Conservation (phyloP, 306 rosid species). For the Oemleria cerasiformis region DNA sequence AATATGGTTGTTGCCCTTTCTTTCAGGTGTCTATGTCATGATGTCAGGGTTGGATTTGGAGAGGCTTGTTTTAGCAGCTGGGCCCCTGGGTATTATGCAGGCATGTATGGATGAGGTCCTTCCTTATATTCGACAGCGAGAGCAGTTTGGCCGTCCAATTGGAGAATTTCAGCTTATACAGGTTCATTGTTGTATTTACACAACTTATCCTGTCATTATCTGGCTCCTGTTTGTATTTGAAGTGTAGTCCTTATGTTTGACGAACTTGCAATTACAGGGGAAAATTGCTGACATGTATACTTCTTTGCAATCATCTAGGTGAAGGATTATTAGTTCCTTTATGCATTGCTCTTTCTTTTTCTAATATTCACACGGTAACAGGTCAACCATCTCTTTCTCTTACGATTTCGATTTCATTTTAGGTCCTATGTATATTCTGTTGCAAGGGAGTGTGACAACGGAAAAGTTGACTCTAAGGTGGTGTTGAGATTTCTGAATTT, state of each 20-base stretch:
- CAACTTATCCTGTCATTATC: conserved; percentile 15
- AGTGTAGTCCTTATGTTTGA: conserved; percentile 16
- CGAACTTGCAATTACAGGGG: conserved; percentile 55
- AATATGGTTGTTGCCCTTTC: conserved; percentile 16
- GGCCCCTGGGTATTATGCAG: conserved; percentile 95
- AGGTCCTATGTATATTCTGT: conserved; percentile 95
- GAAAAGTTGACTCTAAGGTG: conserved; percentile 80
- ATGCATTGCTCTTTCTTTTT: conserved; percentile 14
- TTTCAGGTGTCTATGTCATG: conserved; percentile 94
- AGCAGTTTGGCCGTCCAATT: conserved; percentile 93
- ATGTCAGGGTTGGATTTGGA: conserved; percentile 96
- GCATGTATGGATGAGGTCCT: conserved; percentile 83
- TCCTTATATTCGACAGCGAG: conserved; percentile 91
- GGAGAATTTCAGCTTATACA: conserved; percentile 97
- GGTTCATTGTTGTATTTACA: conserved; percentile 38
- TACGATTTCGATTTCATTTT: conserved; percentile 1
- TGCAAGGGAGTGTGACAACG: conserved; percentile 91
- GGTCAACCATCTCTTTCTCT: conserved; percentile 16
- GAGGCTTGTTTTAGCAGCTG: conserved; percentile 88
- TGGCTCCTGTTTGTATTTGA: background rate
- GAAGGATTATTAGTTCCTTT: conserved; percentile 18
- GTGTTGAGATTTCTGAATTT: conserved; percentile 12
- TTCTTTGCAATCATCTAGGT: conserved; percentile 91
- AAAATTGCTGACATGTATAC: conserved; percentile 94
- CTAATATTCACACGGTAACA: conserved; percentile 12